phyloP scores from a whole-genome alignment of 257 asterid species.

The Jacaranda copaia region DNA sequence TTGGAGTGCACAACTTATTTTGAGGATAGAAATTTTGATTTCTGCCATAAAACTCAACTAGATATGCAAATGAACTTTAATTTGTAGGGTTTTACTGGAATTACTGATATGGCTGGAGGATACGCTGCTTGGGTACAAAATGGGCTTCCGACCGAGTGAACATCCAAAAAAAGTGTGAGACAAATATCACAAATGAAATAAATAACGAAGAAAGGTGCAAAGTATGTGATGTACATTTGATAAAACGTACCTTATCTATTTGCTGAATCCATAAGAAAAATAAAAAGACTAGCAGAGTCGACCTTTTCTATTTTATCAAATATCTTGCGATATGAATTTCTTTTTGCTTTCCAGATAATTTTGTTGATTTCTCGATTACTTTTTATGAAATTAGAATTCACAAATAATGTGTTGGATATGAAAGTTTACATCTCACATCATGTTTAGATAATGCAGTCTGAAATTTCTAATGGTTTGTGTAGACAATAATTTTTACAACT shows the following conservation, averaged over 20 bases:
- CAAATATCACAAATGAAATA: neutral
- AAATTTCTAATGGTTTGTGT: too few species aligned
- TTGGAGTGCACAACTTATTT: neutral
- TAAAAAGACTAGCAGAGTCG: too few species aligned
- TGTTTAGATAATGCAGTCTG: too few species aligned
- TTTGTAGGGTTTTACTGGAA: constrained; percentile 71
- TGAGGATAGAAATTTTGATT: neutral
- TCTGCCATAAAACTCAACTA: neutral
- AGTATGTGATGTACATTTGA: neutral
- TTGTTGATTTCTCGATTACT: too few species aligned
- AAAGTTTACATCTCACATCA: too few species aligned
- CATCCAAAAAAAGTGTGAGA: too few species aligned
- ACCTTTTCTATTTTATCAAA: too few species aligned
- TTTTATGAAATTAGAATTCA: too few species aligned
- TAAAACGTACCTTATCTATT: neutral
- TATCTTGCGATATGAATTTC: too few species aligned
- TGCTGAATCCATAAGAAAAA: neutral
- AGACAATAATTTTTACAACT: too few species aligned
- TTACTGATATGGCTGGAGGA: constrained; percentile 88
- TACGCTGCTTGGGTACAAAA: constrained; percentile 73
- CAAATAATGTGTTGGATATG: too few species aligned
- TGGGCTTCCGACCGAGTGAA: constrained; percentile 64
- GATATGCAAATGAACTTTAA: neutral
- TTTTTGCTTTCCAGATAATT: too few species aligned
- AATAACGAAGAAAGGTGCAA: neutral